Evolutionary conservation across 2,329 filamentous ascomycete species (phyloP), one percentile per base, ranked within the genome.

Genomic region (Alternaria sp.): DNA sequence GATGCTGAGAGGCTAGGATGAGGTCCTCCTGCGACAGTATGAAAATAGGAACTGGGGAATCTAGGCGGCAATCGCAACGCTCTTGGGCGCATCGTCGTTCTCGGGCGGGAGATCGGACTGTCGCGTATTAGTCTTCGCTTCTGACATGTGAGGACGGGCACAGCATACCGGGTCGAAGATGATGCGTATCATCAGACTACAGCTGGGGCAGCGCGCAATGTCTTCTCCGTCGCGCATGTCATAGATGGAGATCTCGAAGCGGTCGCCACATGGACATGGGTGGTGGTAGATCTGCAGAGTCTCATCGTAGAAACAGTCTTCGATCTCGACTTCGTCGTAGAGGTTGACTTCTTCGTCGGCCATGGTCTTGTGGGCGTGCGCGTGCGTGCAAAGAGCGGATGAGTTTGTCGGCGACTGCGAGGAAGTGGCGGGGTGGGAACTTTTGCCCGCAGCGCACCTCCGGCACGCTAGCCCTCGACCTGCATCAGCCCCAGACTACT

Each of bases 311-410:
- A 97, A 92, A 62, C 75, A 77, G 81, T 99, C 95, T 80, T 98
- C 94, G 82, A 98, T 97, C 79, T 98, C 94, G 80, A 98, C 94
- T 80, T 97, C 94, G 75, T 98, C 94, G 84, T 98, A 98, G 74
- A 97, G 91, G 69, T 90, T 88, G 12, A 72, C 20, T n/a, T 77
- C 74, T 41, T 75, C 74, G 69, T 78, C 75, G 46, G 73, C 72
- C 75, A 78, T 78, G 60, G 42, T 57, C 18, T 18, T 18, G 47
- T 52, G 39, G 36, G 48, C 20, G 54, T 22, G 53, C 28, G 30
- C 30, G 53, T 36, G 48, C 24, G 24, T 26, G 9, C 11, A 51
- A 34, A 22, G 51, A 49, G 41, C 14, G 30, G 46, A 44, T 38
- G 46, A 59, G 57, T 57, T 16, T 14, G 54, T 55, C 55, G 56